Percentiles rank a stretch among this genome's conserved stretches.
Evolutionary conservation across 2,329 filamentous ascomycete species (phyloP).

Genomic region (Verticillium tricorpus): DNA sequence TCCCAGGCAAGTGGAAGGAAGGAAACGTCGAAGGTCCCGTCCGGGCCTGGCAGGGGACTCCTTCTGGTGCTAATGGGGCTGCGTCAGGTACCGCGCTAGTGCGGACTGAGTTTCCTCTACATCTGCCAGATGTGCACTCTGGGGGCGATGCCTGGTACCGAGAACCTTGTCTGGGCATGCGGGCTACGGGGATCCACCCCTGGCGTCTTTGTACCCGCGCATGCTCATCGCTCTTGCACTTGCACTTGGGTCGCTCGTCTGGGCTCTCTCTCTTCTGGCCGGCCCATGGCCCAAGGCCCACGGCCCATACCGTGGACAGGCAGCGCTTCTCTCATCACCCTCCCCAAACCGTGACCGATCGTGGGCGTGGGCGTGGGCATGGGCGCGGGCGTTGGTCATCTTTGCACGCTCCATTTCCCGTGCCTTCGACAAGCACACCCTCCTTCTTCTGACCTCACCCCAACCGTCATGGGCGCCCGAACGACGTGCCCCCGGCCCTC

Average conservation of each 20-base stretch:
- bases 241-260: not conserved
- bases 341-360: no score
- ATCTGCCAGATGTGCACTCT: not conserved
- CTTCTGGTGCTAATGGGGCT: slow-evolving; percentile 4
- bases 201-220: slow-evolving; percentile 2
- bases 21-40: slow-evolving; percentile 6
- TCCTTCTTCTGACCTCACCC: not conserved
- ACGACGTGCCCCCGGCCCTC: not conserved
- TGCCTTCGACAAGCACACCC: not conserved
- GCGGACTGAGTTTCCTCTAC: not conserved
- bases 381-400: not conserved
- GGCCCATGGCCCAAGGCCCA: not conserved
- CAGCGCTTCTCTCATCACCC: no score
- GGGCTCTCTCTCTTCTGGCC: not conserved
- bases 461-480: not conserved
- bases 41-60: not conserved
- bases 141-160: not conserved
- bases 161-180: not conserved
- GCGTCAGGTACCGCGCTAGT: not conserved
- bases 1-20: slow-evolving; percentile 4
- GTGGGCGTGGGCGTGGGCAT: not conserved
- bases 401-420: not conserved
- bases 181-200: slow-evolving; percentile 2
- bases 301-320: not conserved
- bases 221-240: not conserved